These are phyloP conservation scores for Acacia crassicarpa DNA, from an alignment of 306 rosid genomes.

Conservation along the genomic window DNA sequence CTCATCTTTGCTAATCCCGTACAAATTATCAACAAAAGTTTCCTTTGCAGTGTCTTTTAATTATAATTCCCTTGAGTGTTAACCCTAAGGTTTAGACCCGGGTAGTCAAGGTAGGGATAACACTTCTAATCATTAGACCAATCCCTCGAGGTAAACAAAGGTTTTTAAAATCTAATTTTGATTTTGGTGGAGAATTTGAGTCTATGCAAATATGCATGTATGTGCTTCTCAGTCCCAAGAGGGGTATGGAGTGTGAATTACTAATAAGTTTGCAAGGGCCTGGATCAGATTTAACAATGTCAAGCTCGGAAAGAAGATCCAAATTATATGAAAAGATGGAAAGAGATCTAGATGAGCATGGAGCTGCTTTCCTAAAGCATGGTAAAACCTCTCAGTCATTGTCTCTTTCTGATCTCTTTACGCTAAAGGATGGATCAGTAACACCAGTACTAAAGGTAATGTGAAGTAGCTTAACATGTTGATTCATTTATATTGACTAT, in stretches of 20 bases:
- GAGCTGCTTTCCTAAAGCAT: constrained; percentile 69
- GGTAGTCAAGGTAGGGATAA: neutral
- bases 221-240: neutral
- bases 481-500: constrained; percentile 19
- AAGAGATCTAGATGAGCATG: constrained; percentile 74
- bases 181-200: constrained; percentile 27
- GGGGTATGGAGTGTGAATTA: neutral
- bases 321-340: constrained; percentile 79
- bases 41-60: neutral
- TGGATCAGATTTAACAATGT: constrained; percentile 43
- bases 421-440: constrained; percentile 71
- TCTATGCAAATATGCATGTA: neutral
- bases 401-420: constrained; percentile 82
- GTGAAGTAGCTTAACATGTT: neutral
- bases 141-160: neutral
- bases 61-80: neutral
- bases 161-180: constrained; percentile 22
- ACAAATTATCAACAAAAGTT: neutral
- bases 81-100: neutral
- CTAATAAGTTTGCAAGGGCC: constrained; percentile 23
- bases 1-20: neutral
- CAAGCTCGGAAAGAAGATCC: constrained; percentile 57
- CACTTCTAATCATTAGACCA: neutral
- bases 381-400: constrained; percentile 95
- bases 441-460: constrained; percentile 77